Percentiles rank a stretch among this genome's conserved stretches.
Conservation (phyloP, 768 basidiomycete genomes). For the Calvatia gigantea region DNA sequence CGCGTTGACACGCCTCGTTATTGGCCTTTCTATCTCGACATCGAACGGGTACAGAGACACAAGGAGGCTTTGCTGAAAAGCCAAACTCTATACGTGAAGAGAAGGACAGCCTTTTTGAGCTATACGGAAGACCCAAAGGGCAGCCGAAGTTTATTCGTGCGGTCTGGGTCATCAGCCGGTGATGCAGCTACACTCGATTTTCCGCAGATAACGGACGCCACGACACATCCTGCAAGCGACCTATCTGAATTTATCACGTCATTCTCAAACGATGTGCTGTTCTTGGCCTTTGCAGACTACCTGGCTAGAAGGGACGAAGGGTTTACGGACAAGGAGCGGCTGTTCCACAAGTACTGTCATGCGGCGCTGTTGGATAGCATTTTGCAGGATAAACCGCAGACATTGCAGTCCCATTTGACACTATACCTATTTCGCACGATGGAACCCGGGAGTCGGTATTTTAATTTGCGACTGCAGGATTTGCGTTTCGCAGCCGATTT, state of each 20-base stretch:
- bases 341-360: conserved; percentile 71
- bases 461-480: conserved; percentile 69
- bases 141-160: conserved; percentile 86
- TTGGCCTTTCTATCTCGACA: conserved; percentile 88
- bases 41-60: conserved; percentile 63
- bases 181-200: conserved; percentile 86
- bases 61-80: conserved; percentile 64
- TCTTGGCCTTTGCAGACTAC: conserved; percentile 79
- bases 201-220: conserved; percentile 66
- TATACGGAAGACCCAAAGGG: conserved; percentile 95
- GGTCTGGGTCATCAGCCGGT: conserved; percentile 80
- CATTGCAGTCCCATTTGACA: conserved; percentile 70
- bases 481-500: conserved; percentile 74
- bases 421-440: conserved; percentile 67
- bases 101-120: conserved; percentile 86
- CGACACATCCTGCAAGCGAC: conserved; percentile 66
- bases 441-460: conserved; percentile 53
- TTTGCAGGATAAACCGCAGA: conserved; percentile 83
- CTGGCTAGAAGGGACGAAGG: conserved; percentile 58
- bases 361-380: conserved; percentile 83
- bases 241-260: conserved; percentile 84
- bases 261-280: conserved; percentile 77
- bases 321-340: conserved; percentile 53
- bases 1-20: conserved; percentile 92
- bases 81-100: conserved; percentile 89